Conservation (phyloP, 2,329 filamentous ascomycete genomes). For the Fusarium continuum region DNA sequence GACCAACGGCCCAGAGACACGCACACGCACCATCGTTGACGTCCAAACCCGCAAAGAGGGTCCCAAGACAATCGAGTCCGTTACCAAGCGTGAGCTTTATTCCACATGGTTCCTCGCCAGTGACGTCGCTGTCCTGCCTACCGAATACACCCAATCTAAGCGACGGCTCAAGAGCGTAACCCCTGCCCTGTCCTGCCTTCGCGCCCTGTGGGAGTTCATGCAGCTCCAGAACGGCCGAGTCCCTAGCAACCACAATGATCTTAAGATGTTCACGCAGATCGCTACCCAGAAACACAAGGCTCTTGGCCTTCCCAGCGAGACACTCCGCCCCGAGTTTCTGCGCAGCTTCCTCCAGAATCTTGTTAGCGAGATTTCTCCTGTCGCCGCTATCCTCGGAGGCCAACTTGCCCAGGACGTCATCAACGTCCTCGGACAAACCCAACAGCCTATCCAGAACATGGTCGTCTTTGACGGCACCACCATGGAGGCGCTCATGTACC, state of each 20-base stretch:
- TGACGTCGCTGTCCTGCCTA: conserved; percentile 75
- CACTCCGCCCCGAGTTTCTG: conserved; percentile 75
- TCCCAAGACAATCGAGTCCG: conserved; percentile 77
- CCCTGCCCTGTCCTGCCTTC: conserved; percentile 83
- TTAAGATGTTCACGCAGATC: conserved; percentile 79
- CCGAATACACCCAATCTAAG: conserved; percentile 72
- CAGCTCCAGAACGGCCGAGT: conserved; percentile 62
- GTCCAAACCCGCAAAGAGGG: conserved; percentile 76
- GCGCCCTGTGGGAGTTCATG: conserved; percentile 87
- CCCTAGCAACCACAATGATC: conserved; percentile 69
- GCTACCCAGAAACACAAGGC: conserved; percentile 82
- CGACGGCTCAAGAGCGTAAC: conserved; percentile 80
- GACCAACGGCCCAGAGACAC: conserved; percentile 70
- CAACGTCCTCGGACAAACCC: conserved; percentile 88
- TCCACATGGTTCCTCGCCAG: conserved; percentile 86
- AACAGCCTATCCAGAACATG: conserved; percentile 96
- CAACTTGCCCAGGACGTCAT: conserved; percentile 96
- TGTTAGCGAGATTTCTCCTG: conserved; percentile 83
- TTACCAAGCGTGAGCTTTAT: conserved; percentile 92
- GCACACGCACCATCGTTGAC: conserved; percentile 78
- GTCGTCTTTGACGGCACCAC: conserved; percentile 88
- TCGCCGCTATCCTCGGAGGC: conserved; percentile 88
- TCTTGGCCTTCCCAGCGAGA: conserved; percentile 73
- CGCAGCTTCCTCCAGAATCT: conserved; percentile 88
- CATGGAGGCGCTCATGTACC: conserved; percentile 81